Base-by-base conservation (phyloP, 306 rosid species). In the Trifolium pratense region DNA sequence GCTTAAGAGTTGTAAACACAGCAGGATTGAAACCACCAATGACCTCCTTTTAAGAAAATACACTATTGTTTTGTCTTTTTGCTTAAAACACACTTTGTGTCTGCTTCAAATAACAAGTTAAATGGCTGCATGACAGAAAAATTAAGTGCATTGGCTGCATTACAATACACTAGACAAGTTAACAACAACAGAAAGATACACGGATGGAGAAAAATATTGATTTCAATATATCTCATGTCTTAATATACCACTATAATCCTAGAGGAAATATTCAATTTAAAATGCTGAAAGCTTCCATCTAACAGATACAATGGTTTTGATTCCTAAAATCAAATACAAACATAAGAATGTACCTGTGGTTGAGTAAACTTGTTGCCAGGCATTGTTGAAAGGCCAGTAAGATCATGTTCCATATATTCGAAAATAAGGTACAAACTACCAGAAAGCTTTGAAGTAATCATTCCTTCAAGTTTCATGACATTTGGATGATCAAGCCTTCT, bases 391-490 rank as follows among this genome's bases (percentile, higher is more conserved):
- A 92, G 89, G 56, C 96, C 97, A 0, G 90, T 76, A 68, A 92
- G 97, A 79, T 92, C 97, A 75, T 92, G 96, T 52, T 92, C 97
- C 97, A 92, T 92, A 23, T 89, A 89, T 74, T 92, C 97, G 84
- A 92, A 92, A 64, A 92, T 61, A 70, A 89, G 93, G 85, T 89
- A 92, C 53, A 92, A 78, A 84, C 96, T 92, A 63, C 93, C 96
- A 13, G 97, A 92, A 57, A 84, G 87, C 81, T 83, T 86, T 13
- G 97, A 92, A 52, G 97, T 88, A 40, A 92, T 92, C 56, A 89
- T 84, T 67, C 97, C 92, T 88, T 89, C 88, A 68, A 92, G 97
- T 81, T 89, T 92, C 96, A 92, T 89, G 71, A 92, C 86, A 85
- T 92, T 92, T 43, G 96, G 97, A 86, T 92, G 97, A 82, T 92